These are phyloP conservation scores for Ophiocytium majus DNA, from an alignment of 352 stramenopile genomes.

Conservation along the genomic window DNA sequence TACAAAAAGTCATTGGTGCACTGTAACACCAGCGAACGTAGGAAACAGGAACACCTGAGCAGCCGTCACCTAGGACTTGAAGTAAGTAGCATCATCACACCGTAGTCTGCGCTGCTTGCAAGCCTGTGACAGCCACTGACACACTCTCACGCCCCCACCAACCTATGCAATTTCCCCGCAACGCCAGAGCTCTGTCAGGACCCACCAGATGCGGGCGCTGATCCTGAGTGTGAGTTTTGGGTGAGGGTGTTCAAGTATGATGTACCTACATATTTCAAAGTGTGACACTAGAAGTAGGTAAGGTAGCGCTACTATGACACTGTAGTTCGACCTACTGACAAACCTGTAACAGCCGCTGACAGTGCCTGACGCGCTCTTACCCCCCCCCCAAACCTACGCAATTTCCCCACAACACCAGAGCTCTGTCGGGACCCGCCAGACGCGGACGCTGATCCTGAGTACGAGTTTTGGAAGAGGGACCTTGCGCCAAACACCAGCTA, in stretches of 20 bases:
- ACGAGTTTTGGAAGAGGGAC: conserved; percentile 61
- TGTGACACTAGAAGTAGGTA: not conserved
- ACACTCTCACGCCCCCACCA: not conserved
- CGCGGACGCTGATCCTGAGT: conserved; percentile 73
- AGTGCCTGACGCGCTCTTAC: not conserved
- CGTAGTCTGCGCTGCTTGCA: not conserved
- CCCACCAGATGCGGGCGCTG: conserved; percentile 73
- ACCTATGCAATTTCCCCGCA: not conserved
- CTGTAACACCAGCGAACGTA: too few relatives aligned
- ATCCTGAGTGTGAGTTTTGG: conserved; percentile 67
- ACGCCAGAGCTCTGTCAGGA: conserved; percentile 74
- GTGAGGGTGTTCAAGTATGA: not conserved
- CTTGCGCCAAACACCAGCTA: conserved; percentile 80
- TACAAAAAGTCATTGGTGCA: too few relatives aligned
- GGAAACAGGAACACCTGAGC: too few relatives aligned
- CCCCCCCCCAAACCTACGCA: not conserved
- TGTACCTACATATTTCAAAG: not conserved
- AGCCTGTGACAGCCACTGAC: not conserved
- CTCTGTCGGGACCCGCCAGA: conserved; percentile 79
- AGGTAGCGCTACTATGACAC: not conserved
- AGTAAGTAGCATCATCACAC: not conserved
- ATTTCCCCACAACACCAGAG: conserved; percentile 57
- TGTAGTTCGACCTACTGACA: not conserved
- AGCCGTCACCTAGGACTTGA: too few relatives aligned
- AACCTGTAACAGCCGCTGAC: not conserved